Evolutionary conservation across 352 stramenopile genomes (phyloP).

Genomic region (Phytophthora pinifolia): DNA sequence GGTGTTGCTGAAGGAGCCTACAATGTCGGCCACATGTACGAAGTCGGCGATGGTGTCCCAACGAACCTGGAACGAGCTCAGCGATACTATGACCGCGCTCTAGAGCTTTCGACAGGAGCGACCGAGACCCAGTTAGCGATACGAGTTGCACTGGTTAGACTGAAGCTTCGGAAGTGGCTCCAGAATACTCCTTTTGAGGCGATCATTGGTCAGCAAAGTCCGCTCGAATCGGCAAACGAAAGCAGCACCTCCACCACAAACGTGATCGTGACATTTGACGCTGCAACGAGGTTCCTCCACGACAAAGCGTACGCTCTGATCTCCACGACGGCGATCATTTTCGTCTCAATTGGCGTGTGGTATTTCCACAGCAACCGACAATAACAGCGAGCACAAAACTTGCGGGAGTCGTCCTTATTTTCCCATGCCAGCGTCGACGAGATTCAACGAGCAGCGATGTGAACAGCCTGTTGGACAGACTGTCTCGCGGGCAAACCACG

Average conservation of each 20-base stretch:
- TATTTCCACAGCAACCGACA: conserved; percentile 26
- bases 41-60: conserved; percentile 54
- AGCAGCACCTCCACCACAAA: conserved; percentile 13
- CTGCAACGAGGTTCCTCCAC: conserved; percentile 14
- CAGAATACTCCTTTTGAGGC: conserved; percentile 23
- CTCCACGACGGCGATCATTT: conserved; percentile 22
- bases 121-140: conserved; percentile 38
- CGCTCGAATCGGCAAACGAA: conserved; percentile 1
- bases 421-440: conserved; percentile 23
- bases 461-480: conserved; percentile 80
- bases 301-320: conserved; percentile 12
- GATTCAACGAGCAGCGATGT: conserved; percentile 59
- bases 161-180: conserved; percentile 39
- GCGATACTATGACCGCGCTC: conserved; percentile 61
- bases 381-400: background rate
- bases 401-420: conserved; percentile 7
- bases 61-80: conserved; percentile 52
- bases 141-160: conserved; percentile 34
- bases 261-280: conserved; percentile 10
- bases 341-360: conserved; percentile 23
- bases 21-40: conserved; percentile 77
- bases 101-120: conserved; percentile 45
- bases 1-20: conserved; percentile 62
- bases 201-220: conserved; percentile 10
- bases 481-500: conserved; percentile 76